These are phyloP conservation scores for Pilobolus umbonatus DNA, from an alignment of 192 early-diverging fungal species.

Conservation along the genomic window DNA sequence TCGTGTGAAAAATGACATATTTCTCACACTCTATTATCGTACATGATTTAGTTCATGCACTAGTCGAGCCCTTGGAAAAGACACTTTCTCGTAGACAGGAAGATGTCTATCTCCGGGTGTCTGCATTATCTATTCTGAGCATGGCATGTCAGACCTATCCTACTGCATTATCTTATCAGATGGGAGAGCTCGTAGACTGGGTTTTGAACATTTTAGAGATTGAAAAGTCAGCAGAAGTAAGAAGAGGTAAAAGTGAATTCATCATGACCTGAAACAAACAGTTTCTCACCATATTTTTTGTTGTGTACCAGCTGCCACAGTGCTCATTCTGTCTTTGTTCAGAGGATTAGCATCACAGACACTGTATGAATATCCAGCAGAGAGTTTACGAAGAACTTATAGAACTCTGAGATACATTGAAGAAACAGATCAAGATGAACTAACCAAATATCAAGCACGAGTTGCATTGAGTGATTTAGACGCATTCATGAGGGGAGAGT, in stretches of 20 bases:
- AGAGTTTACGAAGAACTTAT: conserved; percentile 53
- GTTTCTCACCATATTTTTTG: not conserved
- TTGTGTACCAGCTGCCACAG: conserved; percentile 55
- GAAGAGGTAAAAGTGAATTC: conserved; percentile 45
- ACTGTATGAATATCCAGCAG: conserved; percentile 50
- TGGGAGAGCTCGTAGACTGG: conserved; percentile 65
- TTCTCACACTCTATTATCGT: not conserved
- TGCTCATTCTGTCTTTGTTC: conserved; percentile 64
- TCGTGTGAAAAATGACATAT: not conserved
- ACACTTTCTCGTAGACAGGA: conserved; percentile 22
- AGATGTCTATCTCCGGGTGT: conserved; percentile 42
- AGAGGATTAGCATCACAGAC: conserved; percentile 59
- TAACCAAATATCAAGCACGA: conserved; percentile 67
- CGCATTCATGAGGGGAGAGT: conserved; percentile 45
- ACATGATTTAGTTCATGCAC: conserved; percentile 27
- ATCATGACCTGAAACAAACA: not conserved
- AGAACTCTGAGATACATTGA: conserved; percentile 57
- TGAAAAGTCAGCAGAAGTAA: conserved; percentile 54
- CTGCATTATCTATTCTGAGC: conserved; percentile 63
- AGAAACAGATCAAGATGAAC: conserved; percentile 64
- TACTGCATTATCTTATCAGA: conserved; percentile 59
- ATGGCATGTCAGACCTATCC: conserved; percentile 69
- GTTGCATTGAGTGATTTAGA: conserved; percentile 67
- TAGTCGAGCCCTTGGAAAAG: conserved; percentile 32
- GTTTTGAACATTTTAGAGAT: conserved; percentile 63